Evolutionary conservation across 768 basidiomycete genomes (phyloP), one percentile per base, ranked within the genome.

Genomic region (Cubamyces lactineus): DNA sequence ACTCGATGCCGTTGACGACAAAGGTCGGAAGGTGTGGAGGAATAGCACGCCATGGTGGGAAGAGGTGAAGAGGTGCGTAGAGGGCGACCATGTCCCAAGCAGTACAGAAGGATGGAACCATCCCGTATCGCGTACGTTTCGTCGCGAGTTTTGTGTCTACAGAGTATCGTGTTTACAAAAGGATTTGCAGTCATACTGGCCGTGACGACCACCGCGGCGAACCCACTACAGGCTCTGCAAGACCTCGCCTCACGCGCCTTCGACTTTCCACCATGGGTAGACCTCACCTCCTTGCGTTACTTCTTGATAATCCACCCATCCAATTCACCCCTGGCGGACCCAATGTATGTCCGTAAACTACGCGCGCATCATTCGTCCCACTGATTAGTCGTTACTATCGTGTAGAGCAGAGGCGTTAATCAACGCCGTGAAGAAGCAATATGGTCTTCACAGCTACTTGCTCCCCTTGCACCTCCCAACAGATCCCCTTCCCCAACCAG

Each of bases 371-470:
- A 56, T 38, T n/a, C 64, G 9, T 34, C 9, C 16, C 28, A 45
- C 57, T 42, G n/a, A 19, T 51, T 3, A 24, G 39, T 54, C 54
- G 17, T 61, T 61, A 45, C 46, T 26, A 21, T 54, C 34, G 34
- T 61, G 13, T 67, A 94, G 92, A 76, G 88, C 89, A 28, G 81
- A 78, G 39, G 90, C 92, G 12, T 79, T 94, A 15, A 89, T 87
- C 72, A 94, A 94, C 67, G 92, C 92, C 1, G 87, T 91, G 58
- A 94, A 91, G 81, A 93, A 91, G 72, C 92, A 93, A 71, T 90
- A 84, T 73, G 92, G 91, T 16, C 76, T 93, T 15, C 86, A 94
- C 69, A 84, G 83, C 53, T 90, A 88, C 72, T 79, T 94, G 12
- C 82, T 94, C 39, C 72, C 83, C 15, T 77, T 94, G 3, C 71